phyloP scores from a whole-genome alignment of 2,329 filamentous ascomycete genomes.

The Neofusicoccum cordaticola region DNA sequence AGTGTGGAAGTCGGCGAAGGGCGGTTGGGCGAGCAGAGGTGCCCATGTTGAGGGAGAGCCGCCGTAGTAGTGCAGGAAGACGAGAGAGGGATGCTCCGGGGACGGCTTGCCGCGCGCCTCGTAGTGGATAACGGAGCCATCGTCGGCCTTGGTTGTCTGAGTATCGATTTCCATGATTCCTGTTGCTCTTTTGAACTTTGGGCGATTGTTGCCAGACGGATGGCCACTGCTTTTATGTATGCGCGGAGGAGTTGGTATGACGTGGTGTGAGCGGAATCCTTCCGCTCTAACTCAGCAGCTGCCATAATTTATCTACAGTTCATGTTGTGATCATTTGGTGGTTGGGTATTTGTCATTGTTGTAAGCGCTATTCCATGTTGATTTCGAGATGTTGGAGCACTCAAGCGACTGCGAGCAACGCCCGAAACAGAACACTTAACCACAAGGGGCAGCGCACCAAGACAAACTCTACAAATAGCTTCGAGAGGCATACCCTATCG shows the following conservation, averaged over 20 bases:
- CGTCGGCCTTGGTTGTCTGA: background rate
- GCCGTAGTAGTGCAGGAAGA: slow-evolving; percentile 43
- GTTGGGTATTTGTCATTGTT: too few relatives aligned
- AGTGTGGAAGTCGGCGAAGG: slow-evolving; percentile 19
- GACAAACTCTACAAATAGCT: too few relatives aligned
- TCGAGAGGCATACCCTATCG: too few relatives aligned
- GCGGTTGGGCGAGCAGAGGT: slow-evolving; percentile 27
- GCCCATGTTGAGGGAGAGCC: slow-evolving; percentile 28
- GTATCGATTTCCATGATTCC: background rate
- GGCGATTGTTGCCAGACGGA: background rate
- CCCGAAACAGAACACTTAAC: too few relatives aligned
- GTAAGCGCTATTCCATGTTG: too few relatives aligned
- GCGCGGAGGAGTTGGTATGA: background rate
- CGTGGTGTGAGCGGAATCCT: background rate
- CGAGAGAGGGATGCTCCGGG: slow-evolving; percentile 5
- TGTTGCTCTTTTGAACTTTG: background rate
- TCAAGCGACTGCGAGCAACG: too few relatives aligned
- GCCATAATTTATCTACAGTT: too few relatives aligned
- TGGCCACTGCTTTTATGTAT: background rate
- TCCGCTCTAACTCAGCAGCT: background rate
- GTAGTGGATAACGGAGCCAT: background rate
- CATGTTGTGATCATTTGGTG: too few relatives aligned
- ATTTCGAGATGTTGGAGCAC: too few relatives aligned
- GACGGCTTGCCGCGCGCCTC: background rate
- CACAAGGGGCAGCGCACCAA: too few relatives aligned